Percentiles rank a stretch among this genome's conserved stretches.
Evolutionary conservation across 2,329 filamentous ascomycete genomes (phyloP).

Genomic region (Calonectria hongkongensis): DNA sequence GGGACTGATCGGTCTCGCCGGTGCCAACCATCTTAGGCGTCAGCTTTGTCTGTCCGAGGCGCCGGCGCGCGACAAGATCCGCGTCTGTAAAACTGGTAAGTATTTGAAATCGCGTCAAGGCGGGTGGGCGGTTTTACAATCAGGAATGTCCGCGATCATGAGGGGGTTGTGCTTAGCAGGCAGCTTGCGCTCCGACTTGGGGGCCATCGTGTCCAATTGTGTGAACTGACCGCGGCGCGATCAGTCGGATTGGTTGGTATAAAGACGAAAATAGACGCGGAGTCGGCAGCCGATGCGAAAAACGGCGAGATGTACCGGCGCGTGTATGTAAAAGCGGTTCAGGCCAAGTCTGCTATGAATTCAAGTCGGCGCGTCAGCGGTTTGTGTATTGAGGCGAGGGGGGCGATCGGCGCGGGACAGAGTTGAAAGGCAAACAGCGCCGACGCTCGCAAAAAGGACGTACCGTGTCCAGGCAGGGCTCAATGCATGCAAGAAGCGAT

Average conservation of each 20-base stretch:
- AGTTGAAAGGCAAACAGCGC: neutral
- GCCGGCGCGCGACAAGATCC: slow-evolving; percentile 87
- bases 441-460: slow-evolving; percentile 45
- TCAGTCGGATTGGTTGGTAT: slow-evolving; percentile 37
- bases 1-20: slow-evolving; percentile 83
- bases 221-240: slow-evolving; percentile 51
- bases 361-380: slow-evolving; percentile 45
- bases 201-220: slow-evolving; percentile 60
- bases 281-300: slow-evolving; percentile 40
- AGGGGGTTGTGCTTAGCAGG: slow-evolving; percentile 80
- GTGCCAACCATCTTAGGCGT: slow-evolving; percentile 86
- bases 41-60: slow-evolving; percentile 94
- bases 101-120: slow-evolving; percentile 41
- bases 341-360: slow-evolving; percentile 35
- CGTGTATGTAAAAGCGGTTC: slow-evolving; percentile 42
- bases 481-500: slow-evolving; percentile 48
- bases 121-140: slow-evolving; percentile 68
- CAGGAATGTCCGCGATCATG: slow-evolving; percentile 77
- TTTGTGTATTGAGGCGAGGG: slow-evolving; percentile 38
- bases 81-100: slow-evolving; percentile 71
- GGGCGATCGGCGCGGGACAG: slow-evolving; percentile 32
- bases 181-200: slow-evolving; percentile 66
- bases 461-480: slow-evolving; percentile 54
- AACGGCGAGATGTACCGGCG: slow-evolving; percentile 32
- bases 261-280: slow-evolving; percentile 43